Percentiles rank a stretch among this genome's conserved stretches.
phyloP scores from a whole-genome alignment of 768 basidiomycete genomes.

The Phylloporus scabripes region DNA sequence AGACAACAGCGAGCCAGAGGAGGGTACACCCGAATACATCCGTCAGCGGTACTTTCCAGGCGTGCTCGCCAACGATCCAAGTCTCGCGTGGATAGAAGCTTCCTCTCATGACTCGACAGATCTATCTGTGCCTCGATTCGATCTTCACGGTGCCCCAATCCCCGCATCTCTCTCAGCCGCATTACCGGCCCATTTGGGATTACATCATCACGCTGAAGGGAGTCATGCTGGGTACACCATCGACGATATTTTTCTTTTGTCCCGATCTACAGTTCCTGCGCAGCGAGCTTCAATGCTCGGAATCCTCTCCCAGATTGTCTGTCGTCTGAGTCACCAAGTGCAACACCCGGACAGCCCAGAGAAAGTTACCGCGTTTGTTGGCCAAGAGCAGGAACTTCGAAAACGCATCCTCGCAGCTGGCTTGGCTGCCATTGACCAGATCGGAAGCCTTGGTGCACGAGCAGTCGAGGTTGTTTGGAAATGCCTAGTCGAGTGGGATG shows the following conservation, averaged over 20 bases:
- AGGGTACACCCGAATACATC: slow-evolving; percentile 80
- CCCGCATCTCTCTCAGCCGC: slow-evolving; percentile 44
- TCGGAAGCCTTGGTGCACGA: slow-evolving; percentile 58
- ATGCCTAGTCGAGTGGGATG: slow-evolving; percentile 64
- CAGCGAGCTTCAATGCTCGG: slow-evolving; percentile 81
- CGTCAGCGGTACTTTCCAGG: slow-evolving; percentile 78
- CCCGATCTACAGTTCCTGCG: slow-evolving; percentile 74
- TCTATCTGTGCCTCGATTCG: slow-evolving; percentile 53
- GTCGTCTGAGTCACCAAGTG: slow-evolving; percentile 23
- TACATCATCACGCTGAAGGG: slow-evolving; percentile 85
- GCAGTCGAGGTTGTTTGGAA: slow-evolving; percentile 74
- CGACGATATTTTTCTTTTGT: slow-evolving; percentile 75
- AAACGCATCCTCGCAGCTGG: slow-evolving; percentile 63
- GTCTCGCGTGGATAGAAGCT: slow-evolving; percentile 70
- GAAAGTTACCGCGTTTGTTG: slow-evolving; percentile 15
- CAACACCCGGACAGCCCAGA: neutral
- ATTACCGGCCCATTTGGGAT: slow-evolving; percentile 78
- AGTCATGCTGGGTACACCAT: slow-evolving; percentile 82
- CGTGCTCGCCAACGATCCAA: slow-evolving; percentile 61
- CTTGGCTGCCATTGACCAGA: slow-evolving; percentile 58
- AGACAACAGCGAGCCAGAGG: slow-evolving; percentile 39
- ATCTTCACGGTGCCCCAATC: slow-evolving; percentile 70
- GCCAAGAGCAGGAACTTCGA: slow-evolving; percentile 41
- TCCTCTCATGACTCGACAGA: slow-evolving; percentile 9
- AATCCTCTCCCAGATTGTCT: slow-evolving; percentile 57